phyloP scores from a whole-genome alignment of 495 filamentous ascomycete species.

The Hypoxylon fuscum region DNA sequence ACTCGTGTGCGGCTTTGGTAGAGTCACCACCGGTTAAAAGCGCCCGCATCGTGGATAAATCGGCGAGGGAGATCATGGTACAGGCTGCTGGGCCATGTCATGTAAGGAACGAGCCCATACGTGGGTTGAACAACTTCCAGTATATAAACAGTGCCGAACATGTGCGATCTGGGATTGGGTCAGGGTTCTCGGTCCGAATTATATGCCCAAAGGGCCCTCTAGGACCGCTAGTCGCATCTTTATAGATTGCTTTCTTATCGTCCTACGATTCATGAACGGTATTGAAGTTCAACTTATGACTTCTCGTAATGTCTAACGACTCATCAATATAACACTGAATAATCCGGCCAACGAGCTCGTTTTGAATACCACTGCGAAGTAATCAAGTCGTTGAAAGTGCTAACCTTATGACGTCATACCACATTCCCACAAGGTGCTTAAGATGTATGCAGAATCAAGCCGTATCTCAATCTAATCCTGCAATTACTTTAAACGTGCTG shows the following conservation, averaged over 20 bases:
- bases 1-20: conserved; percentile 23
- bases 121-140: conserved; percentile 16
- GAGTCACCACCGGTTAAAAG: conserved; percentile 38
- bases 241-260: conserved; percentile 28
- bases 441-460: conserved; percentile 16
- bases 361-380: background rate
- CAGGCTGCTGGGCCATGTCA: conserved; percentile 28
- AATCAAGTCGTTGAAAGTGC: conserved; percentile 1
- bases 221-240: conserved; percentile 11
- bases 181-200: conserved; percentile 39
- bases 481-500: conserved; percentile 14
- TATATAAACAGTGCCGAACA: conserved; percentile 30
- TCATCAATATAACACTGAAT: conserved; percentile 9
- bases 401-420: conserved; percentile 11
- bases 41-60: conserved; percentile 36
- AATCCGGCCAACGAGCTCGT: conserved; percentile 3
- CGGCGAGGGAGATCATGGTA: conserved; percentile 32
- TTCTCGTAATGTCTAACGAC: conserved; percentile 11
- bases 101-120: conserved; percentile 35
- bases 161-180: conserved; percentile 24
- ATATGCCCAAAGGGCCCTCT: conserved; percentile 24
- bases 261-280: conserved; percentile 12
- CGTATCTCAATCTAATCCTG: conserved; percentile 15
- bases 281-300: conserved; percentile 5
- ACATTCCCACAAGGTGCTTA: conserved; percentile 9